Conservation (phyloP, 306 rosid genomes). For the Vigna radiata region DNA sequence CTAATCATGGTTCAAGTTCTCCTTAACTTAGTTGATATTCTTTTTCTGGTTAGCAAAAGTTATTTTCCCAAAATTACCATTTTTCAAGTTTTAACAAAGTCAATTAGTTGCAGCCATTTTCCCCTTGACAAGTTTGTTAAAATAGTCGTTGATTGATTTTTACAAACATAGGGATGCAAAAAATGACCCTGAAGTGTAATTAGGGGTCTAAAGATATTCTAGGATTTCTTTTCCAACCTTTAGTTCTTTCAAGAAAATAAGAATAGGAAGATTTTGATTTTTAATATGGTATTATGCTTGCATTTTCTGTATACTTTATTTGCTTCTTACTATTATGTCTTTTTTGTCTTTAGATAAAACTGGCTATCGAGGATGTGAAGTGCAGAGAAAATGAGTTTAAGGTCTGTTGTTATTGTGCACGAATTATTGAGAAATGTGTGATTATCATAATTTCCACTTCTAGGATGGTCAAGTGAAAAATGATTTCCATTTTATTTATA, state of each 20-base stretch:
- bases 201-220: slow-evolving; percentile 12
- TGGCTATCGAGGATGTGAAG: slow-evolving; percentile 67
- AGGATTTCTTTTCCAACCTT: slow-evolving; percentile 4
- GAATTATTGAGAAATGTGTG: not conserved
- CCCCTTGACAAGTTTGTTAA: not conserved
- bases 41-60: slow-evolving; percentile 15
- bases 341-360: slow-evolving; percentile 59
- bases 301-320: slow-evolving; percentile 5
- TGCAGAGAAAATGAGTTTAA: slow-evolving; percentile 58
- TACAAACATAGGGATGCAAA: slow-evolving; percentile 14
- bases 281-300: not conserved
- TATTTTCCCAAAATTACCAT: slow-evolving; percentile 6
- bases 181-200: not conserved
- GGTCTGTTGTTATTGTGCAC: slow-evolving; percentile 60
- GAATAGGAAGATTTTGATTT: slow-evolving; percentile 21
- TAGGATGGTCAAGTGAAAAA: slow-evolving; percentile 22
- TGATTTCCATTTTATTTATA: not conserved
- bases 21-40: slow-evolving; percentile 8
- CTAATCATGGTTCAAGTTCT: slow-evolving; percentile 29
- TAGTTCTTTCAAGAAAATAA: slow-evolving; percentile 7
- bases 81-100: slow-evolving; percentile 35
- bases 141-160: slow-evolving; percentile 7
- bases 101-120: not conserved
- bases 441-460: slow-evolving; percentile 14
- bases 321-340: slow-evolving; percentile 36